These are phyloP conservation scores for Fomitopsis pulvina DNA, from an alignment of 768 basidiomycete species.

Conservation along the genomic window DNA sequence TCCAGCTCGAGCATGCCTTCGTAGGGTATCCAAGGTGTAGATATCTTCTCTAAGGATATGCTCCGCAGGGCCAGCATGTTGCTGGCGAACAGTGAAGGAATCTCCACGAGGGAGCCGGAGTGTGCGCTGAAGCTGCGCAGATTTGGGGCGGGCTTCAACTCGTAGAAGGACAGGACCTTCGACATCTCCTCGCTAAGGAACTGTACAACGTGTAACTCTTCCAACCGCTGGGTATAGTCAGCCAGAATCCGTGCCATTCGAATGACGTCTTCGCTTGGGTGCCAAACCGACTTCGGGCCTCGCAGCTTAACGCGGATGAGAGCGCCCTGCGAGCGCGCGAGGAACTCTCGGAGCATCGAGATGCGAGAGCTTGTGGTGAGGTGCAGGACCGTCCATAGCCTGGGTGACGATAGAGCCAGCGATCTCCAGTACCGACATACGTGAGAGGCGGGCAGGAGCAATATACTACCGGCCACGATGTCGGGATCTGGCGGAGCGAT, in stretches of 20 bases:
- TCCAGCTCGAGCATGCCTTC: neutral
- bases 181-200: neutral
- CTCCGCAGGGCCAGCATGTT: neutral
- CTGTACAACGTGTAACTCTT: neutral
- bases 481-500: neutral
- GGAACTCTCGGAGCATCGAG: neutral
- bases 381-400: neutral
- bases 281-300: neutral
- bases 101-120: neutral
- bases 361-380: neutral
- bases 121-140: neutral
- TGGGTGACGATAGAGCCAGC: neutral
- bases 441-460: neutral
- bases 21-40: slow-evolving; percentile 1
- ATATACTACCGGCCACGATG: neutral
- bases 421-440: slow-evolving; percentile 1
- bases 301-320: neutral
- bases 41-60: neutral
- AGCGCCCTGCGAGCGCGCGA: neutral
- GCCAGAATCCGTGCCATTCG: neutral
- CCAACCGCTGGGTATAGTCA: neutral
- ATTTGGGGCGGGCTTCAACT: neutral
- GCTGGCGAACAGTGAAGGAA: neutral
- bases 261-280: neutral
- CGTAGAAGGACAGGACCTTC: neutral